Percentiles rank a stretch among this genome's conserved stretches.
These are phyloP conservation scores for Oryza nivara DNA, from an alignment of 176 grass and related monocot genomes.

Conservation along the genomic window DNA sequence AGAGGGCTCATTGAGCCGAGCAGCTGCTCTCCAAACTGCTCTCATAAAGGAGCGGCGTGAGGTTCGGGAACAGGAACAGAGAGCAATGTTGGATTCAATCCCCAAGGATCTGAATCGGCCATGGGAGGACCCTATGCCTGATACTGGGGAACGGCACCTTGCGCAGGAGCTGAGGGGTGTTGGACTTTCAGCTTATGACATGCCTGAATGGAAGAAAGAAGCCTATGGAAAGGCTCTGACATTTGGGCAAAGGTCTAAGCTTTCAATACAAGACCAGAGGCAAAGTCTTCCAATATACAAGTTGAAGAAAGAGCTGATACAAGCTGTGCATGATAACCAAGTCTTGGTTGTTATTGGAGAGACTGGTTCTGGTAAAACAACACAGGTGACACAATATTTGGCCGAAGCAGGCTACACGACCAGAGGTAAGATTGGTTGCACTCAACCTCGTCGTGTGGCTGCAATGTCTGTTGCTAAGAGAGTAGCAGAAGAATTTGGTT, in stretches of 20 bases:
- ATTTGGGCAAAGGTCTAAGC: conserved; percentile 82
- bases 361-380: conserved; percentile 96
- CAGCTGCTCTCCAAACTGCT: conserved; percentile 84
- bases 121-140: conserved; percentile 97
- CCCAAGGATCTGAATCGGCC: conserved; percentile 98
- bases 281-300: conserved; percentile 94
- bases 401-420: conserved; percentile 92
- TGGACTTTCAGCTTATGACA: conserved; percentile 87
- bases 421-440: conserved; percentile 94
- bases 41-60: conserved; percentile 96
- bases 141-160: conserved; percentile 82
- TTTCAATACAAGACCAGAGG: conserved; percentile 89
- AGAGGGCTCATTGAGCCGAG: conserved; percentile 88
- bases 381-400: conserved; percentile 91
- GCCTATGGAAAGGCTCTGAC: conserved; percentile 94
- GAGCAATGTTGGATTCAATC: conserved; percentile 95
- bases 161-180: conserved; percentile 90
- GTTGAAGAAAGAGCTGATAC: conserved; percentile 90
- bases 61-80: conserved; percentile 89
- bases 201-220: conserved; percentile 98
- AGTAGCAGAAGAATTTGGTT: conserved; percentile 95
- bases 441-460: conserved; percentile 91
- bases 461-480: conserved; percentile 96
- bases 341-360: conserved; percentile 95
- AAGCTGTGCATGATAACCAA: conserved; percentile 96